Base-by-base conservation (phyloP, 2,329 filamentous ascomycete genomes). In the Alternaria incomplexa region DNA sequence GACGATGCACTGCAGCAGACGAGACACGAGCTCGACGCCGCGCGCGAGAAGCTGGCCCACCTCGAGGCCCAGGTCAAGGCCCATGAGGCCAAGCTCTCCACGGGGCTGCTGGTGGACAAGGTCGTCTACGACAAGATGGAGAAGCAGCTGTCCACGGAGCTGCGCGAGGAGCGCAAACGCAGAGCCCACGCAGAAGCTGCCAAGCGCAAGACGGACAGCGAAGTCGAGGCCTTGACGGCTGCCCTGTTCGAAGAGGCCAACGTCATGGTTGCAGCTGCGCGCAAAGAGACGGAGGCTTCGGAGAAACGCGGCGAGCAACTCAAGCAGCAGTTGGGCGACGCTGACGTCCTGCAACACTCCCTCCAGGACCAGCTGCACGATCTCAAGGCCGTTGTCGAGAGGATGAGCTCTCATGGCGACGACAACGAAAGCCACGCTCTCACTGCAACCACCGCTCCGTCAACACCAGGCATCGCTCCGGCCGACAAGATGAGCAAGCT, bases 171-270 rank as follows among this genome's bases (percentile, higher is more conserved):
- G 64, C 73, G 76, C 43, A 77, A 78, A 44, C 77, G 79, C 47
- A 73, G 82, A 52, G 76, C 77, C 9, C 77, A 75, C 7, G 83
- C 82, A 12, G 84, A 85, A 63, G 80, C 80, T 77, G 92, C 93
- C 59, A 97, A 96, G 84, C 92, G 91, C 79, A 90, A 90, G 66
- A 97, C 97, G 28, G 96, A 99, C 79, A 90, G 91, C 70, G 96
- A 99, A 80, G 83, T 99, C 48, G 96, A 98, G 81, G 92, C 89
- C 56, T 81, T 99, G 67, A 98, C 96, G 0, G 90, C 93, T 2
- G 93, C 93, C 26, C 86, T 99, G n/a, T 99, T 99, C 67, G 93
- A 98, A 77, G 95, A 99, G 83, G 96, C 96, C 53, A 98, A 99
- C 82, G 94, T 91, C 80, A 98, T 99, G 95, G 96, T 99, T 56